phyloP scores from a whole-genome alignment of 2,329 filamentous ascomycete species.

The Neonectria faginata region DNA sequence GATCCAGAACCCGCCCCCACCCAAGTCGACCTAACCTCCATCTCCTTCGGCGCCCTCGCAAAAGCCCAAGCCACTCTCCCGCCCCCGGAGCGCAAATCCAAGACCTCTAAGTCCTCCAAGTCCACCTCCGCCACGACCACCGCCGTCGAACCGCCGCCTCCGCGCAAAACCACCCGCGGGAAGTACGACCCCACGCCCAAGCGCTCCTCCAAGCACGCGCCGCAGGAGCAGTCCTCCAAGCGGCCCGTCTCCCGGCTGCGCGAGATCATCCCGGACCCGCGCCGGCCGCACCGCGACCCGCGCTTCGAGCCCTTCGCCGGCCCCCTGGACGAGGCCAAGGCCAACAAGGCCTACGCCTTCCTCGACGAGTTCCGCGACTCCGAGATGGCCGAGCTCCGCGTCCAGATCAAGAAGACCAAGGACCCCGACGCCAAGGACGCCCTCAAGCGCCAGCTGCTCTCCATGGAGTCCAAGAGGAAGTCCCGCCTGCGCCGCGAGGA shows the following conservation, averaged over 20 bases:
- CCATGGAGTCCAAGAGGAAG: slow-evolving; percentile 83
- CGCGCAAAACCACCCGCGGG: slow-evolving; percentile 51
- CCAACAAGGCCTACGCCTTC: slow-evolving; percentile 85
- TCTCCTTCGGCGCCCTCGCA: slow-evolving; percentile 91
- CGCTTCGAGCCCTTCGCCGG: slow-evolving; percentile 79
- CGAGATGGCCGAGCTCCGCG: slow-evolving; percentile 83
- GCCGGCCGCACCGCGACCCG: slow-evolving; percentile 80
- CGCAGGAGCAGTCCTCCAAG: slow-evolving; percentile 84
- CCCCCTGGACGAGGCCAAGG: slow-evolving; percentile 66
- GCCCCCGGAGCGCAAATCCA: slow-evolving; percentile 44
- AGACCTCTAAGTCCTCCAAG: slow-evolving; percentile 33
- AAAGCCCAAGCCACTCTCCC: slow-evolving; percentile 81
- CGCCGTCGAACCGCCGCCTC: slow-evolving; percentile 44
- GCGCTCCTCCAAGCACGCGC: slow-evolving; percentile 85
- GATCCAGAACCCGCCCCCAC: slow-evolving; percentile 47
- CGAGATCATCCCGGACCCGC: slow-evolving; percentile 70
- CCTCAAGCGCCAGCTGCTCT: slow-evolving; percentile 78
- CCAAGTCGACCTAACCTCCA: slow-evolving; percentile 63
- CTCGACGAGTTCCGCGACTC: slow-evolving; percentile 84
- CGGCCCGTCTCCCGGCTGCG: slow-evolving; percentile 84
- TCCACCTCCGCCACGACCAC: slow-evolving; percentile 37
- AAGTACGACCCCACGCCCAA: slow-evolving; percentile 48
- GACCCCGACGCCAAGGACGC: slow-evolving; percentile 73
- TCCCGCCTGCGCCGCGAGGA: slow-evolving; percentile 76
- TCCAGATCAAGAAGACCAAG: slow-evolving; percentile 74